These are phyloP conservation scores for Staphylotrichum longicolle DNA, from an alignment of 495 filamentous ascomycete species.

Conservation along the genomic window DNA sequence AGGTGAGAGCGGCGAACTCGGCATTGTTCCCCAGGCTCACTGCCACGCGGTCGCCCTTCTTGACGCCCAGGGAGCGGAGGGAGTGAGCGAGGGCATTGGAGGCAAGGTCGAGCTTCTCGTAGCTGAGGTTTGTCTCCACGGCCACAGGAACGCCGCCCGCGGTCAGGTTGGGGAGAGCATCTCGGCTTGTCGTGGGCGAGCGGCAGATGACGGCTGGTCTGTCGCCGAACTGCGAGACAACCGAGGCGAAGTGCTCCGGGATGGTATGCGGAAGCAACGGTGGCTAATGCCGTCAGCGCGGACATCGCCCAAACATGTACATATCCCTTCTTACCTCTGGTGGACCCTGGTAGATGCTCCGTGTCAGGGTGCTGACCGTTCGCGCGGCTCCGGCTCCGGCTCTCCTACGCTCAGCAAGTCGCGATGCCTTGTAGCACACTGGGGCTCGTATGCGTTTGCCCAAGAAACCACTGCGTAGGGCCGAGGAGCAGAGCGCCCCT, in stretches of 20 bases:
- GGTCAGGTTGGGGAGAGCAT: conserved; percentile 20
- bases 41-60: conserved; percentile 81
- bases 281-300: conserved; percentile 18
- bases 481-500: background rate
- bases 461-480: background rate
- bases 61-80: conserved; percentile 68
- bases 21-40: conserved; percentile 82
- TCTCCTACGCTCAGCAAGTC: background rate
- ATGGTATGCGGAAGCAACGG: conserved; percentile 54
- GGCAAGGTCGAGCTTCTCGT: conserved; percentile 66
- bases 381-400: background rate
- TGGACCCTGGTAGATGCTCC: conserved; percentile 27
- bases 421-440: background rate
- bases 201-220: conserved; percentile 56
- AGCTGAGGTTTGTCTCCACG: conserved; percentile 60
- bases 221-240: conserved; percentile 73
- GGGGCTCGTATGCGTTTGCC: background rate
- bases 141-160: conserved; percentile 14
- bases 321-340: conserved; percentile 20
- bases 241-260: conserved; percentile 72
- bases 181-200: conserved; percentile 29
- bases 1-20: conserved; percentile 78
- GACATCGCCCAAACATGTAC: background rate
- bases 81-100: conserved; percentile 79
- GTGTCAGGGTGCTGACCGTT: conserved; percentile 19